Evolutionary conservation across 106 monocot species (phyloP).

Genomic region (Vanilla planifolia): DNA sequence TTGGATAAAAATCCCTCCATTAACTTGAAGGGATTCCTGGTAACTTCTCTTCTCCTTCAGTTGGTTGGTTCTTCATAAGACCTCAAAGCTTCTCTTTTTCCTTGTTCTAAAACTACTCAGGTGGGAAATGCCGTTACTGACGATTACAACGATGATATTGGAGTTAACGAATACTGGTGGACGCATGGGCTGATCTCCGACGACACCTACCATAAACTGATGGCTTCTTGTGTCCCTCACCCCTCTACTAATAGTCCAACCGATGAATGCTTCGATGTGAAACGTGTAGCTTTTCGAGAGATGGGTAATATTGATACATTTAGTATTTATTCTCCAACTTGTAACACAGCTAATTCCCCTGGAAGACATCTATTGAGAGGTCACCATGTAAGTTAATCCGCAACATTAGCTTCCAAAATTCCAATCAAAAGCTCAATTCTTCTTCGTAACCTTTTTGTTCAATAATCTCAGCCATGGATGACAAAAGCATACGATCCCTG

Average conservation of each 20-base stretch:
- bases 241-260: slow-evolving; percentile 39
- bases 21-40: slow-evolving; percentile 97
- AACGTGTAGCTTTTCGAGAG: slow-evolving; percentile 32
- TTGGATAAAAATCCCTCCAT: slow-evolving; percentile 45
- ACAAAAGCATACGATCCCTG: slow-evolving; percentile 84
- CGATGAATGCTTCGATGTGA: slow-evolving; percentile 24
- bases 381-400: neutral
- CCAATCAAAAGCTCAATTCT: neutral
- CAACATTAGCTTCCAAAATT: too few species aligned
- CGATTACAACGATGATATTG: too few species aligned
- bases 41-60: too few species aligned
- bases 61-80: too few species aligned
- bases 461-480: slow-evolving; percentile 68
- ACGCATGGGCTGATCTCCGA: too few species aligned
- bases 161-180: too few species aligned
- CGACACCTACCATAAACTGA: slow-evolving; percentile 50
- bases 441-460: slow-evolving; percentile 3
- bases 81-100: too few species aligned
- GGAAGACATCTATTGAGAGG: neutral
- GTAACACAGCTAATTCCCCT: slow-evolving; percentile 31
- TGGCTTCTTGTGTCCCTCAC: slow-evolving; percentile 27
- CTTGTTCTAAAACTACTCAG: too few species aligned
- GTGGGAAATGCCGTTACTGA: too few species aligned
- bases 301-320: slow-evolving; percentile 74
- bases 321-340: slow-evolving; percentile 71